Evolutionary conservation across 163 green algal species (phyloP), one percentile per base, ranked within the genome.

Genomic region (Prototheca cutis): DNA sequence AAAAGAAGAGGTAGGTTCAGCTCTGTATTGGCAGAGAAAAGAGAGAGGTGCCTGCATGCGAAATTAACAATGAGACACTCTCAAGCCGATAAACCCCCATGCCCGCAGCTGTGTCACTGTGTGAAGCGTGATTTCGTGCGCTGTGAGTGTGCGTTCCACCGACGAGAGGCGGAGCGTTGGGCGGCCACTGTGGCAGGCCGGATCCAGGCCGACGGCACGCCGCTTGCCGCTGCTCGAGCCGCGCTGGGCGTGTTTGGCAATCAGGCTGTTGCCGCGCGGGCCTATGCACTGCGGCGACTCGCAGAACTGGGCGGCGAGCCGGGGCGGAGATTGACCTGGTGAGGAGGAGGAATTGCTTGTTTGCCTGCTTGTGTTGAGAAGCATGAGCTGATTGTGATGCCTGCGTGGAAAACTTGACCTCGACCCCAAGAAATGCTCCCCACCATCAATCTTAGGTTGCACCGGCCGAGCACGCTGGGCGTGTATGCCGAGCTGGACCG

Each of bases 111-210:
- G n/a, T n/a, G n/a, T n/a, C n/a, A n/a, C n/a, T 70, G 63, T 48
- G 18, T 18, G 18, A 48, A 28, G 28, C 19, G 23, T 2, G 10
- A 28, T 0, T 49, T 33, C 19, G 34, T 15, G 36, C 55, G 23
- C n/a, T 72, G 65, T 47, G 6, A 31, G 18, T 72, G 65, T 54
- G 58, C 65, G 18, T 72, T 72, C 58, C 65, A 72, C 54, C 58
- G 59, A 4, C 45, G 51, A 3, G 65, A 59, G 34, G 45, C 29
- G 1, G 58, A 66, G 45, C 65, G 65, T 3, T 36, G 54, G 30
- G 65, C 45, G 40, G 19, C 49, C 31, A 6, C 24, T 8, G 8
- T 45, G 32, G n/a, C 23, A 30, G 28, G 7, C 4, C 57, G 39
- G 19, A 42, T 64, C 24, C 29, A 18, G 30, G 28, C 52, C 52